Percentiles rank a stretch among this genome's conserved stretches.
These are phyloP conservation scores for Asterionellopsis glacialis DNA, from an alignment of 108 stramenopile genomes.

Conservation along the genomic window DNA sequence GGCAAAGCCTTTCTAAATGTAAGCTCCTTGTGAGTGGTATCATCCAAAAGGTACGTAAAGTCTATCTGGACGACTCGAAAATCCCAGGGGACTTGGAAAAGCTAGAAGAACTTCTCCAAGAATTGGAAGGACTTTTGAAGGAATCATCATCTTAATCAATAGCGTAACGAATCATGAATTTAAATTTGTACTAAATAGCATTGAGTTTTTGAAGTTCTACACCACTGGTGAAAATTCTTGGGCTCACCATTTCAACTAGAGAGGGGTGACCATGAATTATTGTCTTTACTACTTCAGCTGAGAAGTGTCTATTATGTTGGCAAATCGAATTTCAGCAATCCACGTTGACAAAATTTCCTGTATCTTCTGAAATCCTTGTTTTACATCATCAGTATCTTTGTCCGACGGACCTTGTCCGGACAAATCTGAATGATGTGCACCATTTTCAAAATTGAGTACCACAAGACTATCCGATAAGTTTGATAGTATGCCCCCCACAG, in stretches of 20 bases:
- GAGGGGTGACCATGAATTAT: too few species aligned
- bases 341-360: constrained; percentile 45
- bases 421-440: constrained; percentile 79
- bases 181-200: too few species aligned
- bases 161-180: too few species aligned
- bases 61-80: constrained; percentile 21
- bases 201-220: too few species aligned
- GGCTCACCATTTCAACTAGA: too few species aligned
- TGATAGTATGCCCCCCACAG: constrained; percentile 31
- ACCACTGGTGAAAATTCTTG: too few species aligned
- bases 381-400: constrained; percentile 63
- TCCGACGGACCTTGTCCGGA: constrained; percentile 41
- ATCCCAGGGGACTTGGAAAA: constrained; percentile 30
- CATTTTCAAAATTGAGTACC: constrained; percentile 73
- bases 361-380: constrained; percentile 47
- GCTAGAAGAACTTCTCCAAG: constrained; percentile 37
- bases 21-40: constrained; percentile 61
- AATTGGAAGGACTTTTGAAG: constrained; percentile 22
- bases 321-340: constrained; percentile 31
- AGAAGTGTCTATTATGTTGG: too few species aligned
- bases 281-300: too few species aligned
- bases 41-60: constrained; percentile 47
- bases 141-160: too few species aligned
- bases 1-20: constrained; percentile 51
- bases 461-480: constrained; percentile 42